These are phyloP conservation scores for Hygrocybe coccinea DNA, from an alignment of 768 basidiomycete genomes.

Conservation along the genomic window DNA sequence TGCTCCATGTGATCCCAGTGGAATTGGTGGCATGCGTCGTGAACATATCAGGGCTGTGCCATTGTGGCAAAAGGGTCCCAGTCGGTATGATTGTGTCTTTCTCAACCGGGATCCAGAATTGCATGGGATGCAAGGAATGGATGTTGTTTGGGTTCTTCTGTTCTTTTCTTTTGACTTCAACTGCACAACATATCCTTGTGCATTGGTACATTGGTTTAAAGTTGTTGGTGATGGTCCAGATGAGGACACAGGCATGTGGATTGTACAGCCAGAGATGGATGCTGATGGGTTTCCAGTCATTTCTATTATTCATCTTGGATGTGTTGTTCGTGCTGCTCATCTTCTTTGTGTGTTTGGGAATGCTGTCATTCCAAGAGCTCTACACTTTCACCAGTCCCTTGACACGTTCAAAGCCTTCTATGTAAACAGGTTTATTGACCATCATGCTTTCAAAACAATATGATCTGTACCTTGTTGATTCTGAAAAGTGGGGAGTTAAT, in stretches of 20 bases:
- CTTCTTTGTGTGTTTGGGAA: constrained; percentile 9
- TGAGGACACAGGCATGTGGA: constrained; percentile 17
- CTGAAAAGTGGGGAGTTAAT: too few relatives aligned
- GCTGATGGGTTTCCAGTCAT: not conserved
- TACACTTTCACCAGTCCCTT: not conserved
- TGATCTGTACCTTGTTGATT: too few relatives aligned
- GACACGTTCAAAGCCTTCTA: constrained; percentile 11
- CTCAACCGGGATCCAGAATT: constrained; percentile 12
- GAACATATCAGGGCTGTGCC: constrained; percentile 21
- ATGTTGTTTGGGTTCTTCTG: constrained; percentile 22
- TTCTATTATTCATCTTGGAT: constrained; percentile 25
- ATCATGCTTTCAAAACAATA: too few relatives aligned
- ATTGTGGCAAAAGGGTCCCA: not conserved
- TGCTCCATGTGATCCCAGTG: constrained; percentile 25
- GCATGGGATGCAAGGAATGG: constrained; percentile 23
- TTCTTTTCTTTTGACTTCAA: constrained; percentile 20
- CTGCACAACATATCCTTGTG: constrained; percentile 7
- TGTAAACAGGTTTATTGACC: constrained; percentile 18
- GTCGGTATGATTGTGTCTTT: constrained; percentile 25
- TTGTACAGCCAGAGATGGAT: constrained; percentile 12
- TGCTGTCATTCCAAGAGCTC: constrained; percentile 12
- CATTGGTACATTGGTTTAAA: constrained; percentile 11
- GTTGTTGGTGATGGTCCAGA: constrained; percentile 5
- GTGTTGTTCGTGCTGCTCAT: constrained; percentile 13
- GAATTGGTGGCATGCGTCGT: constrained; percentile 23